Conservation (phyloP, 345 rosid species). For the Populus deltoides region DNA sequence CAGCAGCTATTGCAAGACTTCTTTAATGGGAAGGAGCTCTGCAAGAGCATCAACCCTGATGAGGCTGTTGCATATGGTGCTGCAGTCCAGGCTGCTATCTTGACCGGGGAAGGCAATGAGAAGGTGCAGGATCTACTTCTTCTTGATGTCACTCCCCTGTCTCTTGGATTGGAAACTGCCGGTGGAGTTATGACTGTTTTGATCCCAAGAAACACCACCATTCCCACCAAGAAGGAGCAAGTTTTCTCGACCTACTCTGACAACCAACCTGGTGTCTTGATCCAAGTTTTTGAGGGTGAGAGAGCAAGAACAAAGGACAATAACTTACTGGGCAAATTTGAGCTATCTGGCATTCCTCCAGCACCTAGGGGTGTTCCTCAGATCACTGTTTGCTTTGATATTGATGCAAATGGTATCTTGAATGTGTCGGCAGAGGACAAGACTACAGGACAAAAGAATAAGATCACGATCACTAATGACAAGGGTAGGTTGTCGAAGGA, state of each 20-base stretch:
- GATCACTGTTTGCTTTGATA: slow-evolving; percentile 38
- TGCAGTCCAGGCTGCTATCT: slow-evolving; percentile 40
- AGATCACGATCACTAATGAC: slow-evolving; percentile 31
- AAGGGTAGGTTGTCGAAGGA: slow-evolving; percentile 30
- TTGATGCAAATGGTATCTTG: slow-evolving; percentile 37
- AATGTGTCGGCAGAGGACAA: slow-evolving; percentile 37
- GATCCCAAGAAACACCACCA: slow-evolving; percentile 40
- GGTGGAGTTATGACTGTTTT: slow-evolving; percentile 45
- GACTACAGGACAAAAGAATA: slow-evolving; percentile 32
- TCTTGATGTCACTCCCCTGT: slow-evolving; percentile 37
- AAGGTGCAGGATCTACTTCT: slow-evolving; percentile 35
- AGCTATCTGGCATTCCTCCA: slow-evolving; percentile 43
- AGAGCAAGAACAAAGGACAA: slow-evolving; percentile 37
- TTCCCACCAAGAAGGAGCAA: slow-evolving; percentile 43
- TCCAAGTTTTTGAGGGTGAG: slow-evolving; percentile 46
- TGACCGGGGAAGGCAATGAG: slow-evolving; percentile 38
- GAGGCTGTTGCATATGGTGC: slow-evolving; percentile 50
- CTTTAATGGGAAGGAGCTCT: slow-evolving; percentile 42
- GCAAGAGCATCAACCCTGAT: slow-evolving; percentile 50
- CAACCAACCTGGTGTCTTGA: slow-evolving; percentile 38
- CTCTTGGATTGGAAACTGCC: slow-evolving; percentile 36
- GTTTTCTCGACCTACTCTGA: slow-evolving; percentile 40
- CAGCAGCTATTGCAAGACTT: slow-evolving; percentile 44
- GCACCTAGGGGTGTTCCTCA: slow-evolving; percentile 47
- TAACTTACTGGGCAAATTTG: slow-evolving; percentile 39